Evolutionary conservation across 306 rosid genomes (phyloP).

Genomic region (Quercus robur): DNA sequence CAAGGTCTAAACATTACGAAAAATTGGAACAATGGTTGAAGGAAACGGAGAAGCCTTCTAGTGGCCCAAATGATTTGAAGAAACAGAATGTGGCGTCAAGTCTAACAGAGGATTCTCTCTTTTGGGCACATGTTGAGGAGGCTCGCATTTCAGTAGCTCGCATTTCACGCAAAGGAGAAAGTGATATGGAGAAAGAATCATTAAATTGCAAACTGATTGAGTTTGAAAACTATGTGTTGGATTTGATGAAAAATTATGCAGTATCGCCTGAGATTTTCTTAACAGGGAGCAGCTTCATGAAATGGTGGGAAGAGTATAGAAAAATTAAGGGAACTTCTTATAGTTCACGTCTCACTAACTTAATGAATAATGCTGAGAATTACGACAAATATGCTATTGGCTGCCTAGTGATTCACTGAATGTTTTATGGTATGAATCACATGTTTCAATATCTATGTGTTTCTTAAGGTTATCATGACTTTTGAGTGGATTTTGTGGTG

Average conservation of each 20-base stretch:
- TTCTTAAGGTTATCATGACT: too few species aligned
- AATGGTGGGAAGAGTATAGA: constrained; percentile 54
- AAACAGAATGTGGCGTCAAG: constrained; percentile 19
- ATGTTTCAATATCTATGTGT: background rate
- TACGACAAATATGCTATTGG: constrained; percentile 26
- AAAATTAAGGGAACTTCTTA: constrained; percentile 1
- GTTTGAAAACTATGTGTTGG: constrained; percentile 48
- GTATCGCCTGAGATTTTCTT: constrained; percentile 71
- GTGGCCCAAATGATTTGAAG: background rate
- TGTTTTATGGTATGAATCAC: background rate
- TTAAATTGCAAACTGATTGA: background rate
- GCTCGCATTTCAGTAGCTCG: constrained; percentile 37
- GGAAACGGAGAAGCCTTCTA: background rate
- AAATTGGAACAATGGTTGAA: constrained; percentile 42
- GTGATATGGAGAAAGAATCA: background rate
- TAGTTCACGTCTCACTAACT: constrained; percentile 10
- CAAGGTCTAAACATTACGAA: constrained; percentile 17
- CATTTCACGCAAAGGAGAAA: constrained; percentile 1
- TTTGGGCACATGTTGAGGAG: constrained; percentile 74
- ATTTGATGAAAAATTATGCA: constrained; percentile 23
- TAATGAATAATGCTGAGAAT: constrained; percentile 28
- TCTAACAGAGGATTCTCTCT: constrained; percentile 64
- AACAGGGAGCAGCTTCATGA: constrained; percentile 48
- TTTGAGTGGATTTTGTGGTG: too few species aligned
- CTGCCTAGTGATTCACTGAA: background rate